phyloP scores from a whole-genome alignment of 208 protist species.

The Trypanosoma mega region DNA sequence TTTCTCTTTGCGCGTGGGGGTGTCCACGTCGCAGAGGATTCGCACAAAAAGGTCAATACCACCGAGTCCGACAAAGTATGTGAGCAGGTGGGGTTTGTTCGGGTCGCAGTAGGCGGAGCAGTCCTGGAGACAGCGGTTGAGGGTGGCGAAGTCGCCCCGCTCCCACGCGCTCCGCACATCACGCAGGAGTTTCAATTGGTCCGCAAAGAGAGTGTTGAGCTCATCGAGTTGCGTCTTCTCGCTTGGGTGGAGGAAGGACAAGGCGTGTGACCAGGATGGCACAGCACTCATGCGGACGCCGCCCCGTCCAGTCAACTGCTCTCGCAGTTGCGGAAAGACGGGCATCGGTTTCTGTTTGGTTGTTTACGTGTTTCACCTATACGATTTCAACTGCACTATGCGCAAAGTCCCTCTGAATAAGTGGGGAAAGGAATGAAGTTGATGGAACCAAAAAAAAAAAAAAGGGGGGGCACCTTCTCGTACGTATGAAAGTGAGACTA shows the following conservation, averaged over 20 bases:
- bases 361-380: too few species aligned
- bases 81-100: conserved; percentile 35
- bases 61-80: conserved; percentile 59
- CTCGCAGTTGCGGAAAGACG: conserved; percentile 17
- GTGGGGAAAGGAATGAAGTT: not conserved
- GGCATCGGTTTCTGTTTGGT: not conserved
- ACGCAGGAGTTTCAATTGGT: conserved; percentile 18
- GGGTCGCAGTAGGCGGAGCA: conserved; percentile 50
- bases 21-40: conserved; percentile 58
- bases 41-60: conserved; percentile 70
- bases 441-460: conserved; percentile 9
- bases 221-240: not conserved
- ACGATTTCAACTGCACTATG: too few species aligned
- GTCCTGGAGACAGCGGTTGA: conserved; percentile 27
- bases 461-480: not conserved
- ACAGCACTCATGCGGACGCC: not conserved
- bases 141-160: conserved; percentile 8
- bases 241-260: not conserved
- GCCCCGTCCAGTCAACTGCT: conserved; percentile 11
- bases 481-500: not conserved
- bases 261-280: conserved; percentile 18
- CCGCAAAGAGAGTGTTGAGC: conserved; percentile 14
- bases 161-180: conserved; percentile 21
- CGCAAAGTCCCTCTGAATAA: conserved; percentile 1
- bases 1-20: conserved; percentile 6